Percentiles rank a stretch among this genome's conserved stretches.
These are phyloP conservation scores for Trichoderma reesei DNA, from an alignment of 495 filamentous ascomycete genomes.

Conservation along the genomic window DNA sequence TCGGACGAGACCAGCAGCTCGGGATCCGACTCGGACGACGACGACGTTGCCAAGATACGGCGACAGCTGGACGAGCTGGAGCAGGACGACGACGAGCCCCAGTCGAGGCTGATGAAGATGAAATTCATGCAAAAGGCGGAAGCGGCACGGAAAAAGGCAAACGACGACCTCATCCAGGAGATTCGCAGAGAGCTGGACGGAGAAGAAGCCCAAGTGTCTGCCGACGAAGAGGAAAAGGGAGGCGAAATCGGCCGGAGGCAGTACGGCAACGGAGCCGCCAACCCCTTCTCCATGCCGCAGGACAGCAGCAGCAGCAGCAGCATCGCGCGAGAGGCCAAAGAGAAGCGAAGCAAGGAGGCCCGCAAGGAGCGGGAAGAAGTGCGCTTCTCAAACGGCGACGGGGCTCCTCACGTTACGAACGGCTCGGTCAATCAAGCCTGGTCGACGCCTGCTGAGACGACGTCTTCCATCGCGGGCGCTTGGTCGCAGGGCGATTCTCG, in stretches of 20 bases:
- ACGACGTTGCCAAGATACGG: slow-evolving; percentile 45
- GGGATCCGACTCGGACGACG: slow-evolving; percentile 42
- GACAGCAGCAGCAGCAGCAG: background rate
- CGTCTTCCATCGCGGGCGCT: slow-evolving; percentile 18
- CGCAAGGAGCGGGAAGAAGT: background rate
- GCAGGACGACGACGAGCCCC: slow-evolving; percentile 27
- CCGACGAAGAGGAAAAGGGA: slow-evolving; percentile 52
- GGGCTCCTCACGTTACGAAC: background rate
- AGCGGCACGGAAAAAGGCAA: slow-evolving; percentile 60
- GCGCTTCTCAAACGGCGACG: background rate
- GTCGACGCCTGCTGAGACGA: background rate
- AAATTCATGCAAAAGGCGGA: slow-evolving; percentile 86
- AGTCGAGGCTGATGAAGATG: slow-evolving; percentile 31
- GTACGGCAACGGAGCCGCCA: background rate
- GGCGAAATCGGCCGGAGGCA: slow-evolving; percentile 52
- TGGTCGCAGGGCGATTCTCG: slow-evolving; percentile 26
- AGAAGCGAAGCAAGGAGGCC: slow-evolving; percentile 10
- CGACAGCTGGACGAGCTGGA: slow-evolving; percentile 45
- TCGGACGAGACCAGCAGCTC: slow-evolving; percentile 44
- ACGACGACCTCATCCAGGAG: slow-evolving; percentile 68
- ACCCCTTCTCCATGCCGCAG: background rate
- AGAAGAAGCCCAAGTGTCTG: slow-evolving; percentile 39
- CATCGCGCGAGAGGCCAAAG: slow-evolving; percentile 8
- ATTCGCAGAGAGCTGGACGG: slow-evolving; percentile 63
- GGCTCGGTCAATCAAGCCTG: background rate